Conservation (phyloP, 2,329 filamentous ascomycete species). For the Trichophyton benhamiae region DNA sequence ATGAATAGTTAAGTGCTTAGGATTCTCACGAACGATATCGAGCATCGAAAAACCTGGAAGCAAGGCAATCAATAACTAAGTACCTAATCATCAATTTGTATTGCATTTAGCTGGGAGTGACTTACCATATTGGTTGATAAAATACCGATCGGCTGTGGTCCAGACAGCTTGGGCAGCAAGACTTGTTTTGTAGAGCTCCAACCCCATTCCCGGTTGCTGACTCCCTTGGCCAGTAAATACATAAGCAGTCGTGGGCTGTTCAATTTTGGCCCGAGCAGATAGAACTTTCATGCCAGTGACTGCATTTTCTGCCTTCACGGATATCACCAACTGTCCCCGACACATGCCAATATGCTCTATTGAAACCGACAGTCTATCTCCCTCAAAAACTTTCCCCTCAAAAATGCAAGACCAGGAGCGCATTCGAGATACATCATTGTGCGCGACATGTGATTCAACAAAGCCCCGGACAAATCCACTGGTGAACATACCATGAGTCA, state of each 20-base stretch:
- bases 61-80: neutral
- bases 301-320: conserved; percentile 90
- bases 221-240: conserved; percentile 98
- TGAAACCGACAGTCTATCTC: neutral
- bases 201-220: conserved; percentile 98
- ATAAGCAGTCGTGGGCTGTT: conserved; percentile 91
- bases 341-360: conserved; percentile 78
- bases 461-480: conserved; percentile 91
- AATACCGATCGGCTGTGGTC: conserved; percentile 94
- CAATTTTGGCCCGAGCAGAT: conserved; percentile 88
- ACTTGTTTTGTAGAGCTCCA: conserved; percentile 94
- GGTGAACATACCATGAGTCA: conserved; percentile 96
- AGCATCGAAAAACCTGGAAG: conserved; percentile 69
- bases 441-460: conserved; percentile 95
- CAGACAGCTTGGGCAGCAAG: conserved; percentile 91
- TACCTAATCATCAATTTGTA: neutral
- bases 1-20: conserved; percentile 95
- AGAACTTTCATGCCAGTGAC: conserved; percentile 95
- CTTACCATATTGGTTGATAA: conserved; percentile 81
- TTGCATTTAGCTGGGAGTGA: neutral
- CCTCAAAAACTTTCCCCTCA: neutral
- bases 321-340: conserved; percentile 96
- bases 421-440: conserved; percentile 55
- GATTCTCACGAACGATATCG: conserved; percentile 98
- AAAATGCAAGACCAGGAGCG: neutral